Percentiles rank a stretch among this genome's conserved stretches.
These are phyloP conservation scores for Trichocomaceae sp. DNA, from an alignment of 2,329 filamentous ascomycete genomes.

Conservation along the genomic window DNA sequence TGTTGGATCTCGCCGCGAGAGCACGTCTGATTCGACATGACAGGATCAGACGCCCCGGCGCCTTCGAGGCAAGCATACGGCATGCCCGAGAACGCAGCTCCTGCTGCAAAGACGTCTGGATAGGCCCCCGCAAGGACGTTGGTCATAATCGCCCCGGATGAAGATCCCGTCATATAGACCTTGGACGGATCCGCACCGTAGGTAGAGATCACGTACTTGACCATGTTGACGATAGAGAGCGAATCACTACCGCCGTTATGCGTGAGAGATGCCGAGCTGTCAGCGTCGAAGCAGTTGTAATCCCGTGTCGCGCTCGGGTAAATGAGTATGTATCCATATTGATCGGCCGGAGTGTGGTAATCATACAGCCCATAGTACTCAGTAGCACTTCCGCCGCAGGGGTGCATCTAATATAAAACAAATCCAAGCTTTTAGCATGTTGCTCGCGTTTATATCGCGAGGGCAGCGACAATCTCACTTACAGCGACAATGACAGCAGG, in stretches of 20 bases:
- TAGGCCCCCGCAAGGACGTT: slow-evolving; percentile 9
- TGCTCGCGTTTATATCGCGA: neutral
- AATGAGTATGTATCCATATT: slow-evolving; percentile 6
- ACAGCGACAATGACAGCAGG: slow-evolving; percentile 10
- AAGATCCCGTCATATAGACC: slow-evolving; percentile 9
- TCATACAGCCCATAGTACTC: slow-evolving; percentile 4
- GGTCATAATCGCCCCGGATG: slow-evolving; percentile 12
- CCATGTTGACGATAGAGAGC: slow-evolving; percentile 7
- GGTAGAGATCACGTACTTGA: slow-evolving; percentile 2
- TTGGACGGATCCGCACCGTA: slow-evolving; percentile 9
- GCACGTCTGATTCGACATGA: slow-evolving; percentile 5
- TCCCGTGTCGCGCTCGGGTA: slow-evolving; percentile 1
- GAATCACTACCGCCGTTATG: slow-evolving; percentile 1
- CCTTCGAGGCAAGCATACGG: slow-evolving; percentile 5
- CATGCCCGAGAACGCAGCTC: slow-evolving; percentile 5
- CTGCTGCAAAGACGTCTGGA: slow-evolving; percentile 9
- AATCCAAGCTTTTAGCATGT: too few relatives aligned
- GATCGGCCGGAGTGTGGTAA: slow-evolving; percentile 2
- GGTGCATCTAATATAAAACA: slow-evolving; percentile 2
- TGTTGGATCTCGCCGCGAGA: slow-evolving; percentile 1
- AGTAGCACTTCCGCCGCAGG: slow-evolving; percentile 4
- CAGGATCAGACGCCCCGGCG: neutral
- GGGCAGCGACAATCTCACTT: neutral
- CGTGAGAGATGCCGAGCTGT: neutral
- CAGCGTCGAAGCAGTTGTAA: slow-evolving; percentile 4